These are phyloP conservation scores for Colletotrichum orchidophilum DNA, from an alignment of 2,329 filamentous ascomycete genomes.

Conservation along the genomic window DNA sequence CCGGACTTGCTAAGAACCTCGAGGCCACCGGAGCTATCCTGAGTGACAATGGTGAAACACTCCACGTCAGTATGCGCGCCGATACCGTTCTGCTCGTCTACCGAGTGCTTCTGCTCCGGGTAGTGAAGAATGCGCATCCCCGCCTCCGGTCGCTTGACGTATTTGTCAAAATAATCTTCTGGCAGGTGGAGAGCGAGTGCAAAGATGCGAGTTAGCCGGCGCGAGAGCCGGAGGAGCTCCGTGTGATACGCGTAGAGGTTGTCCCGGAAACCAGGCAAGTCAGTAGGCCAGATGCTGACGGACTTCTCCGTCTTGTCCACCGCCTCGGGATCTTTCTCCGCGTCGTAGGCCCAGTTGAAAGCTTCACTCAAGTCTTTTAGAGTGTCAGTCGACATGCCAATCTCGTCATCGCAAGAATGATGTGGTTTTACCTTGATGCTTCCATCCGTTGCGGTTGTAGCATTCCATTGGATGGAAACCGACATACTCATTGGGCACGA, in stretches of 20 bases:
- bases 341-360: not conserved
- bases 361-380: not conserved
- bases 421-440: no score
- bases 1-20: not conserved
- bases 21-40: not conserved
- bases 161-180: not conserved
- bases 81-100: not conserved
- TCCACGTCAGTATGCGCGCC: not conserved
- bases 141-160: not conserved
- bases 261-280: not conserved
- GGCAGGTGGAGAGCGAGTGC: not conserved
- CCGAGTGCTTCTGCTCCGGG: not conserved
- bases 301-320: not conserved
- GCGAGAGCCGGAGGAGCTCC: not conserved
- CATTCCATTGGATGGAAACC: no score
- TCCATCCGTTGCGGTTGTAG: no score
- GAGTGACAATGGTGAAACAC: not conserved
- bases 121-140: not conserved
- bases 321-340: not conserved
- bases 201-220: not conserved
- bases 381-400: not conserved
- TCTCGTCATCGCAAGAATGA: no score
- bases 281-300: not conserved
- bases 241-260: not conserved
- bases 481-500: no score